Base-by-base conservation (phyloP, 805 yeast species). In the Saturnispora ahearnii region DNA sequence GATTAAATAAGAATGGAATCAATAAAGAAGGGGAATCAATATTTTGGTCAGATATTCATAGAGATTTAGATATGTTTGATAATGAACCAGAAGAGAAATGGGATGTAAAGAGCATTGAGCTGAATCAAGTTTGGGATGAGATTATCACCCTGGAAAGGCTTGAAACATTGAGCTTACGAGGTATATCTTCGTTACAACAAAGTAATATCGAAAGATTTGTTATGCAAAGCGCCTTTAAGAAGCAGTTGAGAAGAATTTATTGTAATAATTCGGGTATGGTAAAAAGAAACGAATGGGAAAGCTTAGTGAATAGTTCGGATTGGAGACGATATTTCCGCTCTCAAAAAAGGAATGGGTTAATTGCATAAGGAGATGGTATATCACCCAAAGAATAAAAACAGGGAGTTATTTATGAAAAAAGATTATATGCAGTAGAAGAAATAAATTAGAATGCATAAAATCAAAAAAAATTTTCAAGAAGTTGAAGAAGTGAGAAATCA, bases 211-310 rank as follows among this genome's bases (percentile, higher is more conserved):
- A 53, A 10, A 36, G 41, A 8, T 45, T 56, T 31, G 49, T 56
- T 8, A 34, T 53, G 48, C 10, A 51, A n/a, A 53, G 59, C 22
- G 43, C 50, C 6, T 50, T 58, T 10, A 44, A 66, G 7, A 28
- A 48, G 1, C 51, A 52, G 5, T 51, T 65, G 15, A 30, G 49
- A n/a, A 53, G 46, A 22, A 51, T 77, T 10, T 73, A 77, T 55
- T 66, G 77, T 41, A 58, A 68, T 2, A 68, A 73, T 50, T 70
- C 78, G 1, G 82, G 82, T 0, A 74, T 77, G 79, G 62, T 64
- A 33, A 69, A 70, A 51, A 63, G 66, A 31, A 62, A 73, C n/a
- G 68, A 61, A 18, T 77, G 82, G 82, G 79, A 65, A 8, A 44
- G 49, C 13, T 41, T 63, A n/a, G 50, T 58, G 13, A 48, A 49